These are phyloP conservation scores for Betula pendula DNA, from an alignment of 306 rosid species.

Conservation along the genomic window DNA sequence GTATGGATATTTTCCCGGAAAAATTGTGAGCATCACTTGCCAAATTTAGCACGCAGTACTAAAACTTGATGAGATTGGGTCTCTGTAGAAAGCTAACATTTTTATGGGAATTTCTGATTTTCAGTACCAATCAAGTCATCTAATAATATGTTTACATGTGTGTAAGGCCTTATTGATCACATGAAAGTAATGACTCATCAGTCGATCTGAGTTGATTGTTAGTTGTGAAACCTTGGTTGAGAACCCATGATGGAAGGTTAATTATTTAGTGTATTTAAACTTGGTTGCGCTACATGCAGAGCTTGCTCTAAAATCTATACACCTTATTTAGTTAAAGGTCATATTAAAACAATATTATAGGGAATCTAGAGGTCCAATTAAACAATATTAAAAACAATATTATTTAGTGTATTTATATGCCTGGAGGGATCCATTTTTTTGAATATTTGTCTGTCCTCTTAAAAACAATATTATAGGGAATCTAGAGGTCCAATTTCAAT, in stretches of 20 bases:
- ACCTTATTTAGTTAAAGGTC: not conserved
- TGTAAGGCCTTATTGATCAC: no score
- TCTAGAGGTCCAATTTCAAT: no score
- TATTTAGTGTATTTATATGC: no score
- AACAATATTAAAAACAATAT: no score
- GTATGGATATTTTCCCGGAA: not conserved
- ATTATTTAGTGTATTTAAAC: not conserved
- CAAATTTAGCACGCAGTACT: not conserved
- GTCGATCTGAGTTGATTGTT: no score
- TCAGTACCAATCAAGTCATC: not conserved
- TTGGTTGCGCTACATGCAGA: not conserved
- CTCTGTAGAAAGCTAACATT: not conserved
- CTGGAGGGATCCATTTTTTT: not conserved
- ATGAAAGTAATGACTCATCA: no score
- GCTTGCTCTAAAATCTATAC: not conserved
- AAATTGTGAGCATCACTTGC: not conserved
- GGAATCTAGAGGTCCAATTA: no score
- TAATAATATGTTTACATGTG: not conserved
- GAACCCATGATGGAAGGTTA: not conserved
- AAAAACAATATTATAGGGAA: no score
- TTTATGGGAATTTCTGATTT: not conserved
- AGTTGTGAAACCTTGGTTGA: not conserved
- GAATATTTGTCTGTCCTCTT: no score
- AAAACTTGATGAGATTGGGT: not conserved
- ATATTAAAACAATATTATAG: no score